Percentiles rank a stretch among this genome's conserved stretches.
Evolutionary conservation across 148 eudicot genomes (phyloP).

Genomic region (Fallopia convolvulus): DNA sequence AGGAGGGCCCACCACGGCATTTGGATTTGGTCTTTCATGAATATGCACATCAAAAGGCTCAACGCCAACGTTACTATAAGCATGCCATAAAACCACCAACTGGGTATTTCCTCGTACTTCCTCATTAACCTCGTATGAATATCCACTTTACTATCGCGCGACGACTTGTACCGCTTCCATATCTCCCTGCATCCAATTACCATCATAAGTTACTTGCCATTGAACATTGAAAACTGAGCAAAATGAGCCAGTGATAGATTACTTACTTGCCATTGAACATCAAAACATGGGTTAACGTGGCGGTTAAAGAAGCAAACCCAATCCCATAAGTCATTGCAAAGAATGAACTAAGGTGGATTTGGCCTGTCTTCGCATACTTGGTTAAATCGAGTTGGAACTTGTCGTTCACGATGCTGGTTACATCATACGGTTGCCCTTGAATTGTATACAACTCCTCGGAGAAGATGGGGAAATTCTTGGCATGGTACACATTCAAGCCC

Average conservation of each 20-base stretch:
- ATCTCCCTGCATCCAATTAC: slow-evolving; percentile 3
- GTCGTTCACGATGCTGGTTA: slow-evolving; percentile 23
- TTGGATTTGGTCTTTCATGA: slow-evolving; percentile 43
- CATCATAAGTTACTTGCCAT: no score
- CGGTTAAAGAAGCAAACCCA: slow-evolving; percentile 39
- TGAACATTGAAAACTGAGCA: no score
- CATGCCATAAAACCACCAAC: slow-evolving; percentile 52
- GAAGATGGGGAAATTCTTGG: slow-evolving; percentile 33
- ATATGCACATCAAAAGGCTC: slow-evolving; percentile 28
- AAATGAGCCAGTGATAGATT: no score
- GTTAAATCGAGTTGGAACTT: slow-evolving; percentile 31
- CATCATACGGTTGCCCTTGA: slow-evolving; percentile 24
- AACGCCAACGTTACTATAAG: slow-evolving; percentile 27
- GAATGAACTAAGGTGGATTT: slow-evolving; percentile 26
- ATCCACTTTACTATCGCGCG: slow-evolving; percentile 18
- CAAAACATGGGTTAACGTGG: slow-evolving; percentile 40
- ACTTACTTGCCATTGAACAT: slow-evolving; percentile 43
- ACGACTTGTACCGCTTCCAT: background rate
- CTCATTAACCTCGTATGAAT: slow-evolving; percentile 60
- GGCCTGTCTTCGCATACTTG: slow-evolving; percentile 23
- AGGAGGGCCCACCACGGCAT: slow-evolving; percentile 65
- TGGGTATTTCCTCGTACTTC: slow-evolving; percentile 50
- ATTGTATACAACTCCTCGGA: slow-evolving; percentile 23
- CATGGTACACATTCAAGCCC: slow-evolving; percentile 30
- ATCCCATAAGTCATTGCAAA: slow-evolving; percentile 39